Conservation (phyloP, 176 grass and related monocot genomes). For the Echinochloa phyllopogon region DNA sequence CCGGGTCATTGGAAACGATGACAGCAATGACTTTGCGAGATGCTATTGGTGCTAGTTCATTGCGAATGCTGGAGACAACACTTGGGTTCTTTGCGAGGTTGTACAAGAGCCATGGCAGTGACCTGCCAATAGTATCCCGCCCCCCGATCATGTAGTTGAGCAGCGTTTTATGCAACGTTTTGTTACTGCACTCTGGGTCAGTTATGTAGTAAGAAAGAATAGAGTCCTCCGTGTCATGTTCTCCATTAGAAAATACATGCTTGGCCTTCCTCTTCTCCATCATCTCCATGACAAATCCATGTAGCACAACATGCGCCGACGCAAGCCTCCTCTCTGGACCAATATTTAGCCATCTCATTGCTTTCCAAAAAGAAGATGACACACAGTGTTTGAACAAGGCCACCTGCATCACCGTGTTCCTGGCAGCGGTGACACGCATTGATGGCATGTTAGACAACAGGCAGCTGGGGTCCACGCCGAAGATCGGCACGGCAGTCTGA, state of each 20-base stretch:
- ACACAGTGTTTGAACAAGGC: not conserved
- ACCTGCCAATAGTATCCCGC: not conserved
- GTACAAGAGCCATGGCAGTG: not conserved
- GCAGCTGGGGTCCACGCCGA: not conserved
- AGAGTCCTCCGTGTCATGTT: not conserved
- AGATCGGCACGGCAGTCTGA: too few relatives aligned
- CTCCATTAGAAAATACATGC: too few relatives aligned
- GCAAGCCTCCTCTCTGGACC: not conserved
- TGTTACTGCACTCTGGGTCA: not conserved
- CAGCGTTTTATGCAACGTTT: not conserved
- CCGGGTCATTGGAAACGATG: not conserved
- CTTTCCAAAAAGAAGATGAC: not conserved
- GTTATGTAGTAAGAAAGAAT: not conserved
- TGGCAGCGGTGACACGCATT: not conserved
- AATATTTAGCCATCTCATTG: not conserved
- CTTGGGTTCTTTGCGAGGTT: not conserved
- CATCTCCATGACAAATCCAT: not conserved
- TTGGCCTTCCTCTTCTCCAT: not conserved
- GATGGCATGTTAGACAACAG: not conserved
- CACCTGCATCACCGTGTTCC: not conserved
- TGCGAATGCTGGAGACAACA: not conserved
- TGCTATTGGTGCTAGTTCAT: not conserved
- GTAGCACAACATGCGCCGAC: not conserved
- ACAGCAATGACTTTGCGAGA: not conserved
- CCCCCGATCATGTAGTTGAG: not conserved